Percentiles rank a stretch among this genome's conserved stretches.
Conservation (phyloP, 2,329 filamentous ascomycete genomes). For the Trichoderma endophyticum region DNA sequence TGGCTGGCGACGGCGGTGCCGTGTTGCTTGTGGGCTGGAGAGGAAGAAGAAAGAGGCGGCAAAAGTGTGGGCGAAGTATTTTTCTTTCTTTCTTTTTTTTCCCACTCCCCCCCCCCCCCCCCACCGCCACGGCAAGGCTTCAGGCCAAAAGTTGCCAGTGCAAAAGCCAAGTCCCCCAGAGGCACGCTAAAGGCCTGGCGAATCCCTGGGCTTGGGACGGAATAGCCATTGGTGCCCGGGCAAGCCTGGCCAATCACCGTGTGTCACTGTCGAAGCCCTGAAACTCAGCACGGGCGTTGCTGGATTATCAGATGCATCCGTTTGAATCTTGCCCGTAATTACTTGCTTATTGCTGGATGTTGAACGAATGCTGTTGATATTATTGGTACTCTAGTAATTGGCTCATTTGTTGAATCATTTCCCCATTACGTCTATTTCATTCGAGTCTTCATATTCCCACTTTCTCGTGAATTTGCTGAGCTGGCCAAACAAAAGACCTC, state of each 20-base stretch:
- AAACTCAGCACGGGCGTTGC: neutral
- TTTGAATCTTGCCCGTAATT: neutral
- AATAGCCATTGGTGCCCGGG: constrained; percentile 16
- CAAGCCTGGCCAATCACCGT: constrained; percentile 19
- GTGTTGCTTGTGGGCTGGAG: constrained; percentile 33
- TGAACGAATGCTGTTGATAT: neutral
- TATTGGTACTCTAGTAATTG: neutral
- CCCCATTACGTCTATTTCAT: neutral
- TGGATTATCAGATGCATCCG: neutral
- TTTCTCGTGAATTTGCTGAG: neutral
- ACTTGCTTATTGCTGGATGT: neutral
- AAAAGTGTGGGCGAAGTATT: constrained; percentile 27
- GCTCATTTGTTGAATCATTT: neutral
- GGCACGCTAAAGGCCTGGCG: neutral
- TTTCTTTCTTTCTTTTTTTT: constrained; percentile 21
- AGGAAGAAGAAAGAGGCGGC: constrained; percentile 22
- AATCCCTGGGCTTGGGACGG: constrained; percentile 15
- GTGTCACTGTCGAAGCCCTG: neutral
- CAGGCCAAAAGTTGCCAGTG: neutral
- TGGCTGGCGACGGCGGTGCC: constrained; percentile 44
- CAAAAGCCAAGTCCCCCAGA: neutral
- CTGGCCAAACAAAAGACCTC: neutral
- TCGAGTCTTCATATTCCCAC: neutral
- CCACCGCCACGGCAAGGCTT: constrained; percentile 11
- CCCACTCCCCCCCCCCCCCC: neutral